Conservation (phyloP, 2,329 filamentous ascomycete species). For the Stagonosporopsis chrysanthemi region DNA sequence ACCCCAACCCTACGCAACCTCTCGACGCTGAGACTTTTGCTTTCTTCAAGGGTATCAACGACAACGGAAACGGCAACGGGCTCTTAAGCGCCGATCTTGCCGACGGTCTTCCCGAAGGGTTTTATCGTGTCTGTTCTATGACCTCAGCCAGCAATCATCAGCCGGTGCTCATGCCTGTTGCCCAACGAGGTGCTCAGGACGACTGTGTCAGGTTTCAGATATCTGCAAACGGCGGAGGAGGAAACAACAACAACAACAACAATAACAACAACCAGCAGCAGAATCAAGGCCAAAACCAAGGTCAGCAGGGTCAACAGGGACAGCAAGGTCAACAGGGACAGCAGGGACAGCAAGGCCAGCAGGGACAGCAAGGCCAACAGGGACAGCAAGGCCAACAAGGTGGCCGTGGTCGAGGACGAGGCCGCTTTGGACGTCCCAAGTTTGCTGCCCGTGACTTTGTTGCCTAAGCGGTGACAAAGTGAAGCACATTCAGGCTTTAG, state of each 20-base stretch:
- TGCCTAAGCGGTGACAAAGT: constrained; percentile 29
- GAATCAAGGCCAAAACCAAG: constrained; percentile 2
- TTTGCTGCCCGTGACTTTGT: constrained; percentile 46
- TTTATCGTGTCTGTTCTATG: constrained; percentile 63
- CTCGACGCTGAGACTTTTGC: constrained; percentile 56
- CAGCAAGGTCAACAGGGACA: constrained; percentile 21
- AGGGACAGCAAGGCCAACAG: constrained; percentile 20
- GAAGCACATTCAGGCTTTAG: constrained; percentile 2
- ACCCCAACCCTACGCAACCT: constrained; percentile 48
- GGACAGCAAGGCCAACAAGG: constrained; percentile 5
- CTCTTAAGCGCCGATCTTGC: constrained; percentile 55
- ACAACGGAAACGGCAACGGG: constrained; percentile 58
- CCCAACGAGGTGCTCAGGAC: constrained; percentile 62
- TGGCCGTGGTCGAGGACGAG: constrained; percentile 27
- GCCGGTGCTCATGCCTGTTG: constrained; percentile 65
- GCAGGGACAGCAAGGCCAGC: constrained; percentile 10
- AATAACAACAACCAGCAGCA: constrained; percentile 16
- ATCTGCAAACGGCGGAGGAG: constrained; percentile 16
- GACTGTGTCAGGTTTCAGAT: constrained; percentile 62
- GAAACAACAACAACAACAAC: constrained; percentile 17
- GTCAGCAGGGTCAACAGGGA: constrained; percentile 14
- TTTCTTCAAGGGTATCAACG: constrained; percentile 67
- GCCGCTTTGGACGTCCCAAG: constrained; percentile 36
- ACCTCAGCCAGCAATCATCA: constrained; percentile 62
- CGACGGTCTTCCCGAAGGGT: constrained; percentile 57